These are phyloP conservation scores for Isochrysis galbana DNA, from an alignment of 78 protist species.

Conservation along the genomic window DNA sequence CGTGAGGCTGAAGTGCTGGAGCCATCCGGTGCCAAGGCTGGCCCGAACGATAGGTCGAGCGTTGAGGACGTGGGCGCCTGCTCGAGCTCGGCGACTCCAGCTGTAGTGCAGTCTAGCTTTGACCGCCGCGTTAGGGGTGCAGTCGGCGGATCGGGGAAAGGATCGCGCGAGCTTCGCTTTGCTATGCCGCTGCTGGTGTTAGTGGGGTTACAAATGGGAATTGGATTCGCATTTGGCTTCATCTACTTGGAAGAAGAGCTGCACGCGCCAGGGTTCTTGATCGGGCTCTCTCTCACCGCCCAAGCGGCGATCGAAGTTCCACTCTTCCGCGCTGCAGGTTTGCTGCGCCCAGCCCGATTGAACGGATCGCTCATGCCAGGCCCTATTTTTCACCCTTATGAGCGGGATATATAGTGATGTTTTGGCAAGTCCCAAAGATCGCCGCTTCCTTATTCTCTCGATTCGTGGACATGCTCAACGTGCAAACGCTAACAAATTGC, in stretches of 20 bases:
- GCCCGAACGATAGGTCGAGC: not conserved
- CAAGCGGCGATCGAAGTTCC: conserved; percentile 1
- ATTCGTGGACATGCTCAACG: no score
- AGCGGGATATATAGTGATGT: no score
- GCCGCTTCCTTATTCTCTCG: no score
- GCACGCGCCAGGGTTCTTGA: not conserved
- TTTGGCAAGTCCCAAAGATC: no score
- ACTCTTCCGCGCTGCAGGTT: not conserved
- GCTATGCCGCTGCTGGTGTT: not conserved
- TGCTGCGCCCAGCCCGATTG: no score
- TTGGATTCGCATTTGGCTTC: not conserved
- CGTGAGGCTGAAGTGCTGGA: not conserved
- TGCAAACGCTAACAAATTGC: no score
- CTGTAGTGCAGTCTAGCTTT: not conserved
- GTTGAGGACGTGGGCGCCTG: not conserved
- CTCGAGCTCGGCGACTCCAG: not conserved
- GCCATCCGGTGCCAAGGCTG: not conserved
- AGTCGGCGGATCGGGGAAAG: not conserved
- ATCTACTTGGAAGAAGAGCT: not conserved
- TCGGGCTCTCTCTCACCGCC: not conserved
- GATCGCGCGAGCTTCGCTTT: not conserved
- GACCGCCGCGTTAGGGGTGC: not conserved
- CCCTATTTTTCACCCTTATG: no score
- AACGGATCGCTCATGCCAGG: no score
- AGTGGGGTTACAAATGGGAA: not conserved